phyloP scores from a whole-genome alignment of 2,329 filamentous ascomycete species.

The Fusarium scirpi region DNA sequence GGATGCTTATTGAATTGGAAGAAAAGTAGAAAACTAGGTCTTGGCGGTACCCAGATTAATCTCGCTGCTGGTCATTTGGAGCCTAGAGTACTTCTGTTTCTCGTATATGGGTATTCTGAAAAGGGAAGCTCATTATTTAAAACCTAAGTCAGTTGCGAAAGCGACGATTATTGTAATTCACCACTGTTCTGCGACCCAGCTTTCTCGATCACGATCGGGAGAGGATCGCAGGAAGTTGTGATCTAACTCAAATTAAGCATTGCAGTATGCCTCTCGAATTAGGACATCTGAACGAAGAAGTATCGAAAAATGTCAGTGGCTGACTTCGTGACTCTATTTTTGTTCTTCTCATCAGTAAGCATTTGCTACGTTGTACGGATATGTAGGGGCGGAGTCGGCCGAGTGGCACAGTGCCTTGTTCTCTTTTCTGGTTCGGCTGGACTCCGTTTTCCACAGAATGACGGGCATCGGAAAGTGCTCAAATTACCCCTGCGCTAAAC shows the following conservation, averaged over 20 bases:
- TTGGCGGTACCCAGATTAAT: constrained; percentile 12
- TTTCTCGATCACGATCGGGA: constrained; percentile 15
- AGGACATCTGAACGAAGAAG: not conserved
- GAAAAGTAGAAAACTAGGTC: not conserved
- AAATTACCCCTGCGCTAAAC: constrained; percentile 39
- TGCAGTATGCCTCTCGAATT: not conserved
- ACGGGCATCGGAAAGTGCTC: constrained; percentile 25
- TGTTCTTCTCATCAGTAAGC: constrained; percentile 27
- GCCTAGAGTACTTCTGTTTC: not conserved
- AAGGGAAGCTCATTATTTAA: constrained; percentile 20
- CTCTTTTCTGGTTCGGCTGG: constrained; percentile 22
- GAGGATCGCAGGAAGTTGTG: not conserved
- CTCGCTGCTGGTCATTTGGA: constrained; percentile 4
- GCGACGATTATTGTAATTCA: not conserved
- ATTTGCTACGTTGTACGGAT: constrained; percentile 8
- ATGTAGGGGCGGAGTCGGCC: constrained; percentile 35
- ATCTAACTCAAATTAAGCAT: not conserved
- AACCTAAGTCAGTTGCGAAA: constrained; percentile 19
- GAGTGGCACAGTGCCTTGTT: constrained; percentile 39
- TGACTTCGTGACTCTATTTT: constrained; percentile 16
- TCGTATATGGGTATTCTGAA: constrained; percentile 13
- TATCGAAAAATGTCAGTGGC: constrained; percentile 7
- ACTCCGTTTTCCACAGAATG: constrained; percentile 28
- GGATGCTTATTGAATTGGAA: not conserved
- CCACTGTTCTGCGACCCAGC: constrained; percentile 4